phyloP scores from a whole-genome alignment of 768 basidiomycete species.

The Trametes coccinea region DNA sequence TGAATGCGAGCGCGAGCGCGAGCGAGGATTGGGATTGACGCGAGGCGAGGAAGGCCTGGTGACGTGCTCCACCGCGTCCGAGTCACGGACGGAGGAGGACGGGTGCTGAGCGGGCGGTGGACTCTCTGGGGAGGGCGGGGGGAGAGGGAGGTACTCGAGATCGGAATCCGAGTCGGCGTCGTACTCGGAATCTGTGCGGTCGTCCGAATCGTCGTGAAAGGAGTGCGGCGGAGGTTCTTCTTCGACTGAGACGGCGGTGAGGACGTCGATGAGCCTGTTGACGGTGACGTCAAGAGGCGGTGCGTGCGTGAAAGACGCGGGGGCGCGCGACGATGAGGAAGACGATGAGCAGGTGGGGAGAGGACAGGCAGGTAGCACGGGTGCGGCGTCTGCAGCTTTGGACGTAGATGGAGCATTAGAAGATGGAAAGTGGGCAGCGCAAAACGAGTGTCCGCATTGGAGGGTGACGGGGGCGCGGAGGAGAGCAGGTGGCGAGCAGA shows the following conservation, averaged over 20 bases:
- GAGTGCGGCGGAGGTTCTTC: background rate
- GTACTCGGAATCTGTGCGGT: constrained; percentile 31
- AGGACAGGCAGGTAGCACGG: constrained; percentile 34
- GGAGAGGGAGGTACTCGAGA: constrained; percentile 20
- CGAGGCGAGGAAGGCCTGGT: background rate
- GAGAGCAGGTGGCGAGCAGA: constrained; percentile 43
- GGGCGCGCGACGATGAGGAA: constrained; percentile 10
- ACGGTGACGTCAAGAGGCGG: constrained; percentile 54
- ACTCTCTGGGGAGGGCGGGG: constrained; percentile 2
- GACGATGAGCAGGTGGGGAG: constrained; percentile 36
- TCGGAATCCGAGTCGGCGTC: constrained; percentile 30
- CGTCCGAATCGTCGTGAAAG: constrained; percentile 22
- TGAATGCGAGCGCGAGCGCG: constrained; percentile 13
- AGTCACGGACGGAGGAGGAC: background rate
- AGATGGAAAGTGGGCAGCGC: constrained; percentile 42
- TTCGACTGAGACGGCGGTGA: constrained; percentile 27
- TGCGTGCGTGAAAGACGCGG: constrained; percentile 16
- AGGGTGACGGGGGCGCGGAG: constrained; percentile 56
- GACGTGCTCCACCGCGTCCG: background rate
- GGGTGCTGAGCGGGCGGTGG: background rate
- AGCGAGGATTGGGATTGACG: constrained; percentile 13
- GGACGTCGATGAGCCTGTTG: constrained; percentile 52
- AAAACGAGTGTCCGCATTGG: constrained; percentile 84
- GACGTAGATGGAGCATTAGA: constrained; percentile 12
- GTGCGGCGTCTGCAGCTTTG: constrained; percentile 8